Percentiles rank a stretch among this genome's conserved stretches.
Conservation (phyloP, 345 rosid species). For the Anastatica hierochuntica region DNA sequence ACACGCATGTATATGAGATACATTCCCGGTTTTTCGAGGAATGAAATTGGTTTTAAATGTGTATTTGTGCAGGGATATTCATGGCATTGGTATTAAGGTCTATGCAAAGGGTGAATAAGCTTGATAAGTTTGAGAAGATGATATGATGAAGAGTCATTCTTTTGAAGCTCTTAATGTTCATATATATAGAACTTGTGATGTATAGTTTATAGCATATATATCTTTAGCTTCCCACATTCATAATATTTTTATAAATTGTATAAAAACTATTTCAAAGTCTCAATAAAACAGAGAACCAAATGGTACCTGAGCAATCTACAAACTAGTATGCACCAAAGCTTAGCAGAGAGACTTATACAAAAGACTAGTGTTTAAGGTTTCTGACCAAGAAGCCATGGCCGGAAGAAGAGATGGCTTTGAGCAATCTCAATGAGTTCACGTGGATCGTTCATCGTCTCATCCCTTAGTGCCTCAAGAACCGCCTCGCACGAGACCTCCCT, state of each 20-base stretch:
- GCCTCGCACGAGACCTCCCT: slow-evolving; percentile 78
- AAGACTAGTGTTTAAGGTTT: slow-evolving; percentile 39
- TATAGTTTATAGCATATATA: slow-evolving; percentile 15
- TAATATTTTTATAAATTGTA: slow-evolving; percentile 9
- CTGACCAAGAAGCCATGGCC: slow-evolving; percentile 94
- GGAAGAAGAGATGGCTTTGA: slow-evolving; percentile 82
- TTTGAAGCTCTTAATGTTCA: slow-evolving; percentile 17
- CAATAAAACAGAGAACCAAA: background rate
- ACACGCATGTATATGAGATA: too few species aligned
- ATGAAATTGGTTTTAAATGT: too few species aligned
- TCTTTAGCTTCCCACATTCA: background rate
- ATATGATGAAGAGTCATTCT: too few species aligned
- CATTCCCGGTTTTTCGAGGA: too few species aligned
- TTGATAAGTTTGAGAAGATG: slow-evolving; percentile 92
- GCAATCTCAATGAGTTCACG: slow-evolving; percentile 98
- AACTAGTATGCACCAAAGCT: too few species aligned
- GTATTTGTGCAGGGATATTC: slow-evolving; percentile 54
- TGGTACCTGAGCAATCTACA: too few species aligned
- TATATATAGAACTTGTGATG: slow-evolving; percentile 8
- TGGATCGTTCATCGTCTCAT: slow-evolving; percentile 91
- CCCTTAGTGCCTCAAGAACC: slow-evolving; percentile 75
- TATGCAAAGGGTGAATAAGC: slow-evolving; percentile 70
- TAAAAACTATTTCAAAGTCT: background rate
- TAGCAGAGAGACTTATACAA: slow-evolving; percentile 14
- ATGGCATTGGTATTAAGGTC: slow-evolving; percentile 48